phyloP scores from a whole-genome alignment of 768 basidiomycete species.

The Lentinus tigrinus region DNA sequence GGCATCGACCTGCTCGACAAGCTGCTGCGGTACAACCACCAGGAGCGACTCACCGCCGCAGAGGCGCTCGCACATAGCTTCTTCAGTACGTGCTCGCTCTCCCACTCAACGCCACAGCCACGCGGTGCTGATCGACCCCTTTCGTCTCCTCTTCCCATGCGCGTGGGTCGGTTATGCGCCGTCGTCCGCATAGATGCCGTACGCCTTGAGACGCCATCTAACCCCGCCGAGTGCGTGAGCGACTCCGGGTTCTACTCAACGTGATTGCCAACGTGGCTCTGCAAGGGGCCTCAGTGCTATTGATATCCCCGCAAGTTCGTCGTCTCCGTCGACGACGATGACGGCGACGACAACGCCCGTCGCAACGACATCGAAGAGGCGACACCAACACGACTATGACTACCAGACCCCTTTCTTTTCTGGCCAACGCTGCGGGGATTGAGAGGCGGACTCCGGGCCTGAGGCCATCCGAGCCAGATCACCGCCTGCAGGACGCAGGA shows the following conservation, averaged over 20 bases:
- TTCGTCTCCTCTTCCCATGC: background rate
- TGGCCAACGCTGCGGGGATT: no score
- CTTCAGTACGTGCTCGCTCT: conserved; percentile 56
- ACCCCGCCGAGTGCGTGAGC: conserved; percentile 30
- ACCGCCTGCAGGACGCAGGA: background rate
- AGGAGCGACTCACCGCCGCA: conserved; percentile 90
- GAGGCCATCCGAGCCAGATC: no score
- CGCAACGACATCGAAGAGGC: no score
- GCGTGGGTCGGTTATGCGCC: background rate
- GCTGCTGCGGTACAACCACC: conserved; percentile 92
- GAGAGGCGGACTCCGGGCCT: no score
- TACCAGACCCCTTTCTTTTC: no score
- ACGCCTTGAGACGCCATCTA: conserved; percentile 27
- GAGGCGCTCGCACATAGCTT: conserved; percentile 91
- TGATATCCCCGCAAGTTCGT: no score
- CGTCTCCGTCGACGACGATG: no score
- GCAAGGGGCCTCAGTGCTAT: background rate
- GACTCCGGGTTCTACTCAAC: conserved; percentile 33
- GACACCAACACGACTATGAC: no score
- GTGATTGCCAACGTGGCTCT: conserved; percentile 11
- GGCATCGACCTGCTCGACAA: conserved; percentile 96
- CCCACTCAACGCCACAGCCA: background rate
- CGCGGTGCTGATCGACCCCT: background rate
- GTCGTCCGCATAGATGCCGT: conserved; percentile 23
- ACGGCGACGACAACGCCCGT: no score